Base-by-base conservation (phyloP, 805 yeast species). In the Wickerhamiella lipophila region DNA sequence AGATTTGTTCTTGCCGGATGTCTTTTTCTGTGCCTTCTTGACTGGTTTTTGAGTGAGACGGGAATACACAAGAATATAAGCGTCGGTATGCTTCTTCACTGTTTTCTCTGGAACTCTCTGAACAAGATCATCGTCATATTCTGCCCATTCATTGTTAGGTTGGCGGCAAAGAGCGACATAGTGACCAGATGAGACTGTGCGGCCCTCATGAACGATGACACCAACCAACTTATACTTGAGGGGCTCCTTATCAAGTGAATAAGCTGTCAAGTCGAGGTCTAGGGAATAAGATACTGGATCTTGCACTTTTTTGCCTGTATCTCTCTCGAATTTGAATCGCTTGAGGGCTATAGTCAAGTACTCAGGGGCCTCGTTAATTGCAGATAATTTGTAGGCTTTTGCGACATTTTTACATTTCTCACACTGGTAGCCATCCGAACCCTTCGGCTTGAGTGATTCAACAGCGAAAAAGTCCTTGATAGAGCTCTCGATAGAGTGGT, bases 201-300 rank as follows among this genome's bases (percentile, higher is more conserved):
- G 72, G 36, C 98, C 98, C 58, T 85, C 95, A 61, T 92, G 98
- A 3, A 87, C 89, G 52, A 89, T 83, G 15, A 89, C 95, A 19
- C 88, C 78, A 15, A 77, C 71, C 55, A 92, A 72, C 61, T 79
- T 81, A 65, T 92, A 92, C 32, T 69, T 67, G 4, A 75, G 73
- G 1, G 80, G 77, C 9, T 67, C 54, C 6, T 55, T 52, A 16
- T 36, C 13, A 22, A 55, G 51, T 7, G 64, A 56, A 63, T 73
- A 89, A 50, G 76, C 67, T 0, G 86, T 69, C 53, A 89, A 64
- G 59, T 88, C 92, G 50, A 92, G 68, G 49, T 73, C 75, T 60
- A 82, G 76, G 30, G 94, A 87, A 64, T 86, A 92, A 2, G 78
- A 70, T 49, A 92, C 87, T 32, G 83, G 78, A 56, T 87, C 89